Percentiles rank a stretch among this genome's conserved stretches.
phyloP scores from a whole-genome alignment of 2,329 filamentous ascomycete genomes.

The Colletotrichum truncatum region DNA sequence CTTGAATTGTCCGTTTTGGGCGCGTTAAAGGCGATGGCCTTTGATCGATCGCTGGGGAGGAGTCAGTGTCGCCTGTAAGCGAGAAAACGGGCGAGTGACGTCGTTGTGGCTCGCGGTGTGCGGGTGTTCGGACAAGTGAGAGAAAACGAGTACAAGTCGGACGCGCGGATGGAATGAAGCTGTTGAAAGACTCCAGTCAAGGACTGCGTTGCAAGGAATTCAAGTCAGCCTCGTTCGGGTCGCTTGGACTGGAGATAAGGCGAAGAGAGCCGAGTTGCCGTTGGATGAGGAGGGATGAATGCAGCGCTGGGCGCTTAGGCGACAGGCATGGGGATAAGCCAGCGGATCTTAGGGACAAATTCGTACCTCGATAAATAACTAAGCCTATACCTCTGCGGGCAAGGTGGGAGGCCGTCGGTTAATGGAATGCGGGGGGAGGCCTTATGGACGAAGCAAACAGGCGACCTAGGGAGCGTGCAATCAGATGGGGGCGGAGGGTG shows the following conservation, averaged over 20 bases:
- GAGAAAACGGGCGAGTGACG: slow-evolving; percentile 24
- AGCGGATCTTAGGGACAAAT: slow-evolving; percentile 11
- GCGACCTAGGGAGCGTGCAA: neutral
- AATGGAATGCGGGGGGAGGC: slow-evolving; percentile 18
- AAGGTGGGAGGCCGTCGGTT: neutral
- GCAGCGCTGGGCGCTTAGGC: slow-evolving; percentile 22
- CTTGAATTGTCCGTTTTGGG: slow-evolving; percentile 61
- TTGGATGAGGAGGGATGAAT: slow-evolving; percentile 17
- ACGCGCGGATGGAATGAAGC: slow-evolving; percentile 15
- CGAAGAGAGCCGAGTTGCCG: slow-evolving; percentile 13
- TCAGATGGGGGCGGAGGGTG: neutral
- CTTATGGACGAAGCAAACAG: slow-evolving; percentile 3
- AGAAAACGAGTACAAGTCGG: neutral
- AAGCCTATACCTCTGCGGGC: neutral
- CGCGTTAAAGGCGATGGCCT: slow-evolving; percentile 43
- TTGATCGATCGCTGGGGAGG: slow-evolving; percentile 26
- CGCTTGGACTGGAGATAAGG: slow-evolving; percentile 23
- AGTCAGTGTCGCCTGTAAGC: slow-evolving; percentile 35
- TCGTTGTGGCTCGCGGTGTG: slow-evolving; percentile 28
- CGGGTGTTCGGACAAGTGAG: slow-evolving; percentile 1
- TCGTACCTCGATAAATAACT: slow-evolving; percentile 19
- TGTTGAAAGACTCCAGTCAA: slow-evolving; percentile 21
- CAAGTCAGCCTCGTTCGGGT: slow-evolving; percentile 24
- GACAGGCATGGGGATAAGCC: slow-evolving; percentile 20
- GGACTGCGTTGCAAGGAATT: slow-evolving; percentile 1